Conservation (phyloP, 495 filamentous ascomycete genomes). For the Immersiella caudata region DNA sequence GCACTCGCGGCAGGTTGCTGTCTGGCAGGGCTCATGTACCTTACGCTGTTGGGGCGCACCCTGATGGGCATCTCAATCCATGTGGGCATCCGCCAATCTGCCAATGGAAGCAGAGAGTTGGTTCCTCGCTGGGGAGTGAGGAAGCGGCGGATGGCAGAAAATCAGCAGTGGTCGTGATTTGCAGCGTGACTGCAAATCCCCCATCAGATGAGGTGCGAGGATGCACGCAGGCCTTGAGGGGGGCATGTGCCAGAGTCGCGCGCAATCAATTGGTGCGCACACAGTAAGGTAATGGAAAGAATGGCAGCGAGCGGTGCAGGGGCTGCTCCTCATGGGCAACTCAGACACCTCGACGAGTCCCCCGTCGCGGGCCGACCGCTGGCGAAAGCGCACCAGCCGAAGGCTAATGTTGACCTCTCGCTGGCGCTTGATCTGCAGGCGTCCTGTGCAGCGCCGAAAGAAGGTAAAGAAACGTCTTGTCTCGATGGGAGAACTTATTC, state of each 20-base stretch:
- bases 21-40: slow-evolving; percentile 2
- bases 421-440: slow-evolving; percentile 15
- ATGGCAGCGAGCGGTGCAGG: not conserved
- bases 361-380: slow-evolving; percentile 17
- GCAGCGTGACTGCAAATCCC: not conserved
- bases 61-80: not conserved
- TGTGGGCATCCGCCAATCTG: not conserved
- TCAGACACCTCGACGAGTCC: not conserved
- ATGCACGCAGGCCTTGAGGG: not conserved
- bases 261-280: not conserved
- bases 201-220: not conserved
- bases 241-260: not conserved
- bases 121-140: not conserved
- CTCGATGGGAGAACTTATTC: not conserved
- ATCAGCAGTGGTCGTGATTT: too few relatives aligned
- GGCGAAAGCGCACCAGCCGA: slow-evolving; percentile 18
- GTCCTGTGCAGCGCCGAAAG: slow-evolving; percentile 14
- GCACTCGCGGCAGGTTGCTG: not conserved
- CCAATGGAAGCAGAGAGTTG: not conserved
- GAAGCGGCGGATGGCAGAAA: not conserved
- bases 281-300: not conserved
- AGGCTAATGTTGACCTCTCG: not conserved
- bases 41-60: not conserved
- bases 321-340: not conserved
- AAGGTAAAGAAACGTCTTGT: not conserved